These are phyloP conservation scores for Solanum etuberosum DNA, from an alignment of 257 asterid genomes.

Conservation along the genomic window DNA sequence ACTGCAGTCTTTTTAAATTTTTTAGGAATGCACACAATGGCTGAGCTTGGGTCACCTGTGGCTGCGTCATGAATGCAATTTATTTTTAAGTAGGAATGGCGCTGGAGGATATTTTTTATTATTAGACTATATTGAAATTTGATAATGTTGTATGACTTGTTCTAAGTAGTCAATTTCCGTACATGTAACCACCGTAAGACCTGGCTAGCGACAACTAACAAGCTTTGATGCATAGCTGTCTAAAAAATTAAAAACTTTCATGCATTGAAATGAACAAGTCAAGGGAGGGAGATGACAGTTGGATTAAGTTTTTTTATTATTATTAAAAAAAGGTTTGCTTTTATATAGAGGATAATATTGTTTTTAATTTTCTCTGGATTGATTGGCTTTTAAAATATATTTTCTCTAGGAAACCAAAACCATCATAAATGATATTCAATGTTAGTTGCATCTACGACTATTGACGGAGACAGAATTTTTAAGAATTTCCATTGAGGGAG, in stretches of 20 bases:
- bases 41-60: not conserved
- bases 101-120: not conserved
- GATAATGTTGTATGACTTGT: not conserved
- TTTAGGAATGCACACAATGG: not conserved
- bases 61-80: not conserved
- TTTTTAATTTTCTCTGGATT: too few relatives aligned
- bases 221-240: not conserved
- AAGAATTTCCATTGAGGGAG: too few relatives aligned
- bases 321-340: not conserved
- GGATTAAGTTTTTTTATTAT: too few relatives aligned
- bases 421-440: too few relatives aligned
- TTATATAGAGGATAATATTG: not conserved
- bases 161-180: not conserved
- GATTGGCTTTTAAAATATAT: too few relatives aligned
- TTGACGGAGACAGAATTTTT: fast-evolving
- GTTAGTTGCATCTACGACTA: too few relatives aligned
- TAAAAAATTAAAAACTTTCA: too few relatives aligned
- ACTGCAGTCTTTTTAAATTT: not conserved
- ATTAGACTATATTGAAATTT: not conserved
- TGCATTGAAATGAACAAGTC: not conserved
- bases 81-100: not conserved
- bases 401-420: too few relatives aligned
- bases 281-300: not conserved
- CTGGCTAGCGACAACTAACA: not conserved
- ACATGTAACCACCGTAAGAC: not conserved